Conservation (phyloP, 352 stramenopile genomes). For the Globisporangium radiosum region DNA sequence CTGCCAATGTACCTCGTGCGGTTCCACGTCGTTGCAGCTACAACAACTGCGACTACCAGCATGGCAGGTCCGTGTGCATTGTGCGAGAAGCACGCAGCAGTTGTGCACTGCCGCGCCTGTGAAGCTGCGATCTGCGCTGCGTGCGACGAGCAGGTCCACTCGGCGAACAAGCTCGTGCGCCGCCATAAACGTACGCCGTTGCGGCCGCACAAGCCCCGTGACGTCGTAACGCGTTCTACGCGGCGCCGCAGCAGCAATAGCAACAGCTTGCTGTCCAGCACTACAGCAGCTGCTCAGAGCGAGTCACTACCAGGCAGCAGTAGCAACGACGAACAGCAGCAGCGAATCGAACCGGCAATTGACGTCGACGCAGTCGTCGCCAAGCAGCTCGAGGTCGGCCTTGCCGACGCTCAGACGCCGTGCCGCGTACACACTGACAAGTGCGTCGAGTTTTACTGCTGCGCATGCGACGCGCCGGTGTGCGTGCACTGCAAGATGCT, state of each 20-base stretch:
- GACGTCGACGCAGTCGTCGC: conserved; percentile 28
- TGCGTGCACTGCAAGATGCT: conserved; percentile 83
- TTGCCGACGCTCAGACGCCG: conserved; percentile 20
- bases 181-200: conserved; percentile 52
- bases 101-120: conserved; percentile 51
- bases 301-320: too few species aligned
- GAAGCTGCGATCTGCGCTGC: conserved; percentile 55
- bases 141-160: conserved; percentile 71
- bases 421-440: conserved; percentile 48
- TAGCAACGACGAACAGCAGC: neutral
- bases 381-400: conserved; percentile 42
- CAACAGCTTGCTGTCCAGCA: too few species aligned
- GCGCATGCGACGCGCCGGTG: conserved; percentile 45
- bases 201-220: neutral
- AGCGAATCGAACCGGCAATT: neutral
- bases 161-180: conserved; percentile 73
- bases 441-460: conserved; percentile 74
- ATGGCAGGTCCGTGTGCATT: conserved; percentile 32
- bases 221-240: neutral
- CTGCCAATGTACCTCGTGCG: conserved; percentile 68
- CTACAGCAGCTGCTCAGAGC: too few species aligned
- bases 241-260: conserved; percentile 27
- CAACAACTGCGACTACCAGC: conserved; percentile 20
- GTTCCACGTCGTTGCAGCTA: conserved; percentile 29
- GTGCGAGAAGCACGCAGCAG: conserved; percentile 50